These are phyloP conservation scores for Talaromyces borbonicus DNA, from an alignment of 495 filamentous ascomycete genomes.

Conservation along the genomic window DNA sequence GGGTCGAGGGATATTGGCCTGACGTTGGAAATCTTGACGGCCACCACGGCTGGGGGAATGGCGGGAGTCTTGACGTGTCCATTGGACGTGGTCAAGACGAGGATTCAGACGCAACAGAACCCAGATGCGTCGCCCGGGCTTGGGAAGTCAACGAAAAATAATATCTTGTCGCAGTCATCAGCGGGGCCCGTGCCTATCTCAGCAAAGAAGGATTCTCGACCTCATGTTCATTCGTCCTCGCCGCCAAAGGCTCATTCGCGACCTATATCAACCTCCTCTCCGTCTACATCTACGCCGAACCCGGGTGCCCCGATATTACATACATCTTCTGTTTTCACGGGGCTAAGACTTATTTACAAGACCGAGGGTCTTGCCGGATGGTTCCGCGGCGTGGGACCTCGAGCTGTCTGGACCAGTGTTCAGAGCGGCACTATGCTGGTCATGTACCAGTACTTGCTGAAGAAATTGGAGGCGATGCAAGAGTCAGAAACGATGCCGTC, in stretches of 20 bases:
- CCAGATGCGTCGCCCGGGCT: constrained; percentile 18
- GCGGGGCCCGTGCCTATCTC: background rate
- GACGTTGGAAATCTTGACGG: constrained; percentile 77
- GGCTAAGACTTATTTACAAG: constrained; percentile 75
- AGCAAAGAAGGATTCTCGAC: constrained; percentile 28
- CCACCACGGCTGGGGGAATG: constrained; percentile 84
- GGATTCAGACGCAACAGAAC: constrained; percentile 91
- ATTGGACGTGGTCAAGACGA: constrained; percentile 93
- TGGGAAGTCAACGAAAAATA: no score
- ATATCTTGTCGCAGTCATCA: constrained; percentile 6
- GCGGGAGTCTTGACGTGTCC: constrained; percentile 92
- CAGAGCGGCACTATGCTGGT: constrained; percentile 97
- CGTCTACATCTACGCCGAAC: constrained; percentile 65
- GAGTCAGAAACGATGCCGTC: background rate
- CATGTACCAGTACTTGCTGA: constrained; percentile 80
- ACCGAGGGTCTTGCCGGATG: constrained; percentile 81
- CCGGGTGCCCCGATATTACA: constrained; percentile 68
- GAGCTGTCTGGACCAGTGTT: constrained; percentile 94
- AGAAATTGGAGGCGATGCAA: constrained; percentile 52
- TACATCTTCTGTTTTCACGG: constrained; percentile 80
- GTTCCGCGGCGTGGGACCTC: constrained; percentile 90
- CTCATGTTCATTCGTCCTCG: constrained; percentile 21
- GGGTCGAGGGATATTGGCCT: constrained; percentile 72
- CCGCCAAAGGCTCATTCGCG: constrained; percentile 32
- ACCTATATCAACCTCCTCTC: constrained; percentile 75